Conservation (phyloP, 768 basidiomycete species). For the Pleurotus tuber-regium region DNA sequence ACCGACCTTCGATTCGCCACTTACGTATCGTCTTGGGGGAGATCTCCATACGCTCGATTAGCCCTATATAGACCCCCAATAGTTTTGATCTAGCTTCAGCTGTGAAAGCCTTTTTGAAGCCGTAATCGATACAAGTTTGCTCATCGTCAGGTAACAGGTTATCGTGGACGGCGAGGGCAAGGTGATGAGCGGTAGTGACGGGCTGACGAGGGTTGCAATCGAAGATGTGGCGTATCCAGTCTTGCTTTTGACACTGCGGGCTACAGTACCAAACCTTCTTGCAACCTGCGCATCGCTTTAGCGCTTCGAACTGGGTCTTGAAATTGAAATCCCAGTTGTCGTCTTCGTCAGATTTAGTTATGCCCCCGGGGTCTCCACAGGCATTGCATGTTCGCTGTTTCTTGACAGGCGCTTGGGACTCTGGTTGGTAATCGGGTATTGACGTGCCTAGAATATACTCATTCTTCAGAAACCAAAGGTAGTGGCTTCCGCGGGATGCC, state of each 20-base stretch:
- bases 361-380: not conserved
- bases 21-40: conserved; percentile 25
- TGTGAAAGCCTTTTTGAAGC: conserved; percentile 25
- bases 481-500: conserved; percentile 23
- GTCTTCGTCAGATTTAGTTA: no score
- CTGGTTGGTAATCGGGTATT: not conserved
- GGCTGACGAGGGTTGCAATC: conserved; percentile 23
- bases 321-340: not conserved
- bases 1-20: conserved; percentile 30
- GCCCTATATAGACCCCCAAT: conserved; percentile 29
- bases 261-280: conserved; percentile 31
- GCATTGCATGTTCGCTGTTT: not conserved
- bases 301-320: not conserved
- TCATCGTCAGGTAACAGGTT: conserved; percentile 26
- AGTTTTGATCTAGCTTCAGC: conserved; percentile 18
- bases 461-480: conserved; percentile 34
- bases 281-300: conserved; percentile 21
- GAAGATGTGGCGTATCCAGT: conserved; percentile 32
- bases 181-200: conserved; percentile 30
- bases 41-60: conserved; percentile 20
- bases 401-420: not conserved
- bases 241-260: conserved; percentile 22
- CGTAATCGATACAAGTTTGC: conserved; percentile 33
- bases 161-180: conserved; percentile 23
- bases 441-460: conserved; percentile 22